Base-by-base conservation (phyloP, 306 rosid species). In the Betula pendula region DNA sequence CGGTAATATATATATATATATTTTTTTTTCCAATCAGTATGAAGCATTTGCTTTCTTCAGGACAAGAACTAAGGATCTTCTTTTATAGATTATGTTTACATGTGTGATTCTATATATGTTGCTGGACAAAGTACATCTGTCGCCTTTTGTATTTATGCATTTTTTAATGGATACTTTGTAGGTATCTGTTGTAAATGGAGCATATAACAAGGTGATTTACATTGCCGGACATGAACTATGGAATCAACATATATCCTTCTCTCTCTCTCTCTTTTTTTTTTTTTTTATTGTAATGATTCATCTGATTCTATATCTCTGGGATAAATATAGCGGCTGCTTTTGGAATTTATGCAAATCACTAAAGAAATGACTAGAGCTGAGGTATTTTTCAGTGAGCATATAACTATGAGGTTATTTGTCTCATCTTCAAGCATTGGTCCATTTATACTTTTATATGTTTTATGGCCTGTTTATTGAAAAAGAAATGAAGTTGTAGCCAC, bases 131-230 rank as follows among this genome's bases (percentile, higher is more conserved):
- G 7, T 65, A 17, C 16, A 17, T 16, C 24, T 65, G 45, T 65
- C 19, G 45, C 70, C 47, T 17, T 55, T 4, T 31, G 31, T 35
- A 27, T 69, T n/a, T 60, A 22, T 69, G 53, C 52, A 48, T 45
- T 75, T 71, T 72, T 45, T 25, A 31, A 33, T 65, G 63, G 50
- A 65, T 10, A 45, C 58, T 17, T 20, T 55, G 63, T 55, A 22
- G 63, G 50, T n/a, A 14, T 52, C 59, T 66, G 72, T 22, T 5
- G 25, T 76, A 20, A 67, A 45, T 45, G 68, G 62, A 67, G 74
- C 53, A 31, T 47, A 35, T 8, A 76, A 50, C 74, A 33, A 76
- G 66, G 27, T 4, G 27, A 52, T 19, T 50, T 40, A 15, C 13
- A 16, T 11, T 16, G 20, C 5, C 1, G 20, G 20, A 56, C 63